Percentiles rank a stretch among this genome's conserved stretches.
Evolutionary conservation across 2,329 filamentous ascomycete genomes (phyloP).

Genomic region (Hymenoscyphus albidus): DNA sequence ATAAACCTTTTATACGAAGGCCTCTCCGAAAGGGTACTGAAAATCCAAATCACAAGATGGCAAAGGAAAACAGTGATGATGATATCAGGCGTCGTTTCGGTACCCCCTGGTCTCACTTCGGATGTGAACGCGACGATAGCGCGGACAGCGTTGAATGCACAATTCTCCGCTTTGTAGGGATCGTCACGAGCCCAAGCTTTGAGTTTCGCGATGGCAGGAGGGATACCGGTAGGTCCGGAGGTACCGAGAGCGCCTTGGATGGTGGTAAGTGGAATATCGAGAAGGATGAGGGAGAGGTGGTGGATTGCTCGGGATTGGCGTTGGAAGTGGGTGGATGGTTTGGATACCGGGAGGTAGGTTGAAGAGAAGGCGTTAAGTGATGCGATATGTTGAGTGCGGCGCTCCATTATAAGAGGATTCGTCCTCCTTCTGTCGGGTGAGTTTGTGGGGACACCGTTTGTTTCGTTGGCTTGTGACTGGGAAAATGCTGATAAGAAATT

Average conservation of each 20-base stretch:
- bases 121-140: constrained; percentile 18
- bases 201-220: constrained; percentile 19
- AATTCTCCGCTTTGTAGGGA: constrained; percentile 17
- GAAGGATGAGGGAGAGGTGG: constrained; percentile 20
- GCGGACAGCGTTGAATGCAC: constrained; percentile 19
- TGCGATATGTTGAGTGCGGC: constrained; percentile 10
- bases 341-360: constrained; percentile 15
- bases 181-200: constrained; percentile 17
- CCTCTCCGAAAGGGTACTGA: constrained; percentile 16
- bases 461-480: neutral
- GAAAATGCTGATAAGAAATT: constrained; percentile 21
- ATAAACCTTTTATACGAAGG: constrained; percentile 13
- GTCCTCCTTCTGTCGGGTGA: too few species aligned
- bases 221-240: constrained; percentile 18
- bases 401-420: constrained; percentile 1
- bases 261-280: constrained; percentile 21
- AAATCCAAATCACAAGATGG: constrained; percentile 26
- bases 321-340: constrained; percentile 20
- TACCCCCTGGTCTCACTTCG: neutral
- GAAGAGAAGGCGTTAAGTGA: constrained; percentile 15
- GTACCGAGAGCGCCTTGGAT: constrained; percentile 26
- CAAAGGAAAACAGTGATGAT: constrained; percentile 25
- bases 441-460: neutral
- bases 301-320: constrained; percentile 19
- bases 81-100: constrained; percentile 23